Conservation (phyloP, 2,329 filamentous ascomycete genomes). For the Ambrosiella beaveri region DNA sequence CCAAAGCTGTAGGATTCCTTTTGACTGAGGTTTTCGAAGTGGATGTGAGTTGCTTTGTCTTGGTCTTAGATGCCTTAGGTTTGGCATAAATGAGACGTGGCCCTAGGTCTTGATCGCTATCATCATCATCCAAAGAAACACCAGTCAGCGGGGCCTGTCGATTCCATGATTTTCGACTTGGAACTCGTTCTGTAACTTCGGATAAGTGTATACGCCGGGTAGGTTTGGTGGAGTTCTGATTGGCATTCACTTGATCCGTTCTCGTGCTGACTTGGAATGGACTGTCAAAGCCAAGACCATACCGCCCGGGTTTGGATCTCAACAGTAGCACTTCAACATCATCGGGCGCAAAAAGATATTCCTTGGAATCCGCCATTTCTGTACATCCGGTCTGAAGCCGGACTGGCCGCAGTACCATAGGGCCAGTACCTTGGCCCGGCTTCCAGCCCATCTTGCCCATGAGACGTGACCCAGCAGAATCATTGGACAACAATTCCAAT, state of each 20-base stretch:
- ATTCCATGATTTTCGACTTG: neutral
- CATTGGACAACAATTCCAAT: constrained; percentile 31
- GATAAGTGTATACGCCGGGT: neutral
- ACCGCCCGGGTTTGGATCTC: constrained; percentile 52
- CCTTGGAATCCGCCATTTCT: neutral
- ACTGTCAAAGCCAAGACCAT: constrained; percentile 29
- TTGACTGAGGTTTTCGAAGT: neutral
- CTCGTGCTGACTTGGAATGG: neutral
- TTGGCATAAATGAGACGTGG: constrained; percentile 14
- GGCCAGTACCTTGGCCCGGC: constrained; percentile 81
- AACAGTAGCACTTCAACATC: constrained; percentile 43
- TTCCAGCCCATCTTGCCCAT: constrained; percentile 91
- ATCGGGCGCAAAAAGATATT: constrained; percentile 69
- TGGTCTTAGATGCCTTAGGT: constrained; percentile 19
- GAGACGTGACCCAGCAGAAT: constrained; percentile 75
- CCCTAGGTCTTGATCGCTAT: constrained; percentile 28
- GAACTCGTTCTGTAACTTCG: no score
- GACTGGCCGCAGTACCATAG: constrained; percentile 61
- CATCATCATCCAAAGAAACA: constrained; percentile 22
- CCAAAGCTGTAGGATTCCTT: neutral
- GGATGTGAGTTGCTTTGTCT: constrained; percentile 31
- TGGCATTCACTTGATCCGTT: no score
- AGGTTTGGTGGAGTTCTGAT: no score
- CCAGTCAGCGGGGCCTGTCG: constrained; percentile 19
- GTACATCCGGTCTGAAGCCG: constrained; percentile 31